These are phyloP conservation scores for Myriosclerotinia duriaeana DNA, from an alignment of 2,329 filamentous ascomycete species.

Conservation along the genomic window DNA sequence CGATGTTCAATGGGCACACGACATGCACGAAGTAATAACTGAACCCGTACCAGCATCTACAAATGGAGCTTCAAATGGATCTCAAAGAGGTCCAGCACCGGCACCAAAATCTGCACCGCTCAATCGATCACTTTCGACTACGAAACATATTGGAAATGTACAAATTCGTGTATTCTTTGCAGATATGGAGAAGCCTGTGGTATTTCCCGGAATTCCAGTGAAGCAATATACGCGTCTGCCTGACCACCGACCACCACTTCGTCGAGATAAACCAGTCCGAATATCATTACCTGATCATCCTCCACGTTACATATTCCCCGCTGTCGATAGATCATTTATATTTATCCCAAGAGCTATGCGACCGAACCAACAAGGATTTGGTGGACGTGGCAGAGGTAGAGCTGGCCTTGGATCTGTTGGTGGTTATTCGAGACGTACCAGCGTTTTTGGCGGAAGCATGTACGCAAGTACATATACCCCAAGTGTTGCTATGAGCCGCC, in stretches of 20 bases:
- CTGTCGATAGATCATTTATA: conserved; percentile 88
- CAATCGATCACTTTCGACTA: conserved; percentile 78
- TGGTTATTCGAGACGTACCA: conserved; percentile 75
- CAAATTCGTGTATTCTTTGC: conserved; percentile 81
- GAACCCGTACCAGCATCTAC: conserved; percentile 43
- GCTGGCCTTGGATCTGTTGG: conserved; percentile 68
- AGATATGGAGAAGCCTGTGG: conserved; percentile 67
- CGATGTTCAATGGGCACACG: conserved; percentile 83
- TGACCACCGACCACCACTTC: conserved; percentile 88
- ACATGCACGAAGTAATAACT: conserved; percentile 78
- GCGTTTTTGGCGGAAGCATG: conserved; percentile 69
- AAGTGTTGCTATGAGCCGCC: conserved; percentile 82
- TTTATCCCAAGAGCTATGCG: conserved; percentile 94
- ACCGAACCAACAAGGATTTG: conserved; percentile 82
- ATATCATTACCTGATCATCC: conserved; percentile 80
- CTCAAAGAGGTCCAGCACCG: conserved; percentile 34
- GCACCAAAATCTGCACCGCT: conserved; percentile 62
- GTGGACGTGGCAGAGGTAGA: conserved; percentile 65
- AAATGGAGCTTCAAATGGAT: conserved; percentile 44
- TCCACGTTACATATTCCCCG: conserved; percentile 88
- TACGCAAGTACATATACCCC: conserved; percentile 77
- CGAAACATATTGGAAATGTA: conserved; percentile 78
- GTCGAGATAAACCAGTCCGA: conserved; percentile 93
- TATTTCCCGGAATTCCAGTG: conserved; percentile 74
- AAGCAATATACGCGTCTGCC: conserved; percentile 93